Evolutionary conservation across 768 basidiomycete genomes (phyloP).

Genomic region (Lentinula sp.): DNA sequence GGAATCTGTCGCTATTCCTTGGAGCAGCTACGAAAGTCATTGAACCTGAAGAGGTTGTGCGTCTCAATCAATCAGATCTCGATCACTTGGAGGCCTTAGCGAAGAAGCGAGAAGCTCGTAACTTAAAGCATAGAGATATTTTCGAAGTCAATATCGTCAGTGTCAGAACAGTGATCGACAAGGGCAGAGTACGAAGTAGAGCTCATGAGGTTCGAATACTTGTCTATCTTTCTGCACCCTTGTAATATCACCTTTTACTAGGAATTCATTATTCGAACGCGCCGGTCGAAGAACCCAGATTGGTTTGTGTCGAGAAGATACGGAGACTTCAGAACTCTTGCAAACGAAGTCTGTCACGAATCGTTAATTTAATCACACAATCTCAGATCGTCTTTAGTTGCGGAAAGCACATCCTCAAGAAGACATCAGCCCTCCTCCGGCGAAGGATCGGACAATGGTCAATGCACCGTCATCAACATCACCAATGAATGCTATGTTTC

Average conservation of each 20-base stretch:
- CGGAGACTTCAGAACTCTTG: conserved; percentile 90
- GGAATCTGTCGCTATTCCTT: conserved; percentile 78
- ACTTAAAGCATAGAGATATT: conserved; percentile 38
- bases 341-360: conserved; percentile 56
- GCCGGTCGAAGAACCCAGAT: conserved; percentile 64
- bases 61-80: conserved; percentile 81
- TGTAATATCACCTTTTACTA: conserved; percentile 23
- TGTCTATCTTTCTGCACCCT: conserved; percentile 3
- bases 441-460: conserved; percentile 79
- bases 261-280: conserved; percentile 95
- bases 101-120: conserved; percentile 50
- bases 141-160: conserved; percentile 93
- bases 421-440: conserved; percentile 74
- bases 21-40: conserved; percentile 76
- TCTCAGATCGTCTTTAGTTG: conserved; percentile 43
- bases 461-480: conserved; percentile 31
- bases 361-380: conserved; percentile 2
- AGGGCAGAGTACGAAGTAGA: conserved; percentile 78
- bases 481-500: conserved; percentile 13
- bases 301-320: conserved; percentile 89
- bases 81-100: conserved; percentile 71
- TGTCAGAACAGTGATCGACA: conserved; percentile 78
- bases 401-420: conserved; percentile 83
- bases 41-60: conserved; percentile 85
- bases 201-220: conserved; percentile 72